Base-by-base conservation (phyloP, 441 rosid genomes). In the Pelargonium fulgidum region DNA sequence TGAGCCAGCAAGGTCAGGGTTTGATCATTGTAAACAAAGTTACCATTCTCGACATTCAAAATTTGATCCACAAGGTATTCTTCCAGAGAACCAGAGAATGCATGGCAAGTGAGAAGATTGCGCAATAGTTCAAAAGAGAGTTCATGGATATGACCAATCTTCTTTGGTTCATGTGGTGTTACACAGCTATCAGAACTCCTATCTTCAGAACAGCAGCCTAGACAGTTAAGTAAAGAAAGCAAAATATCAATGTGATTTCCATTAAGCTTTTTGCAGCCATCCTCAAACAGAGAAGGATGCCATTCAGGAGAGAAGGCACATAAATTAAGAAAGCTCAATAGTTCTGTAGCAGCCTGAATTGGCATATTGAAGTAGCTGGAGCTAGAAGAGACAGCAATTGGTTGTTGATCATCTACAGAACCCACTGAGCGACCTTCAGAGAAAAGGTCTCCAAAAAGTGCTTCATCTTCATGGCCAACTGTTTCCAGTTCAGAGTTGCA, bases 381-480 rank as follows among this genome's bases (percentile, higher is more conserved):
- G 68, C 81, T 74, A 29, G 85, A 78, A 70, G 64, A 74, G 73
- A 78, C 85, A 69, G 85, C 76, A 82, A 68, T 89, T 16, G 87
- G 74, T 59, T 88, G 83, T 75, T 88, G 99, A 70, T 96, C 99
- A 82, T 96, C 98, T n/a, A 79, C 50, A 56, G 97, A 86, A 71
- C 97, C 92, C 61, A 86, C 76, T 3, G 92, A 86, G 58, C 98
- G 91, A 74, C 88, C 89, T 82, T 95, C 99, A 71, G 86, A 89
- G 83, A 96, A 96, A 75, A 96, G 95, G 76, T 93, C 92, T 12
- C 99, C 99, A 75, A 96, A 96, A 75, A 96, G 89, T 47, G 98
- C 97, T 73, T 96, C 99, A 74, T 96, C 99, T 47, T 96, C 99
- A 82, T 89, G 99, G 75, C 90, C 89, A 79, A 82, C 83, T 47